A percentile compares a stretch with the other conserved stretches of the same genome.
Evolutionary conservation across 2,329 filamentous ascomycete genomes (phyloP).

Genomic region (Colletotrichum noveboracense): DNA sequence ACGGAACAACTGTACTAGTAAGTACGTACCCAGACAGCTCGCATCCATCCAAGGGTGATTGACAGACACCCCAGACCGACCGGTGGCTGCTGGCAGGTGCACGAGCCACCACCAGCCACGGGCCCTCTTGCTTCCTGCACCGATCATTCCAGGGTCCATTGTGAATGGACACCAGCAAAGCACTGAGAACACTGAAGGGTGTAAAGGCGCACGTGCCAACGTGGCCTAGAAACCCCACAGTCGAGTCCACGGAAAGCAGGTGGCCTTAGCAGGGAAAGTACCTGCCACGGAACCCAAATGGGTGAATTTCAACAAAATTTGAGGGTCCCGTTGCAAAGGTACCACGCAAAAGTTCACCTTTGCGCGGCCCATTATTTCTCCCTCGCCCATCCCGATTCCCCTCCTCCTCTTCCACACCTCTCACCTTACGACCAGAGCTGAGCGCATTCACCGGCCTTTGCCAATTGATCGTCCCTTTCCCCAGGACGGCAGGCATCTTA

Average conservation of each 20-base stretch:
- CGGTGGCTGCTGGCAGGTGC: conserved; percentile 2
- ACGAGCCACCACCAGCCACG: neutral
- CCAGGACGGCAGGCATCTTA: neutral
- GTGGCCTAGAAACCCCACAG: conserved; percentile 11
- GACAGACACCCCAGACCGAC: neutral
- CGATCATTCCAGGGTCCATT: conserved; percentile 9
- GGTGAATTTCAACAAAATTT: conserved; percentile 25
- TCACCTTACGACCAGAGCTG: neutral
- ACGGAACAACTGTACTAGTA: neutral
- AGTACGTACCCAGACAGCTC: neutral
- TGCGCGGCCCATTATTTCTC: neutral
- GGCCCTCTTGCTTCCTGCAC: neutral
- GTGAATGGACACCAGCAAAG: neutral
- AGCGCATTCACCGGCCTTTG: neutral
- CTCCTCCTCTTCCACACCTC: conserved; percentile 4
- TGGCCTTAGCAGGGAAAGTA: conserved; percentile 19
- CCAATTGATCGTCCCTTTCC: conserved; percentile 7
- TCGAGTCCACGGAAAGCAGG: conserved; percentile 6
- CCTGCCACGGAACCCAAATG: conserved; percentile 21
- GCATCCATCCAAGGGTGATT: neutral
- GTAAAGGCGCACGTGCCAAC: conserved; percentile 12
- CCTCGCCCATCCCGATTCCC: conserved; percentile 23
- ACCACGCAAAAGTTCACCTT: conserved; percentile 16
- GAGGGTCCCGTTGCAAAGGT: conserved; percentile 1
- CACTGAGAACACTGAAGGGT: neutral